Conservation (phyloP, 306 rosid genomes). For the Astragalus membranaceus region DNA sequence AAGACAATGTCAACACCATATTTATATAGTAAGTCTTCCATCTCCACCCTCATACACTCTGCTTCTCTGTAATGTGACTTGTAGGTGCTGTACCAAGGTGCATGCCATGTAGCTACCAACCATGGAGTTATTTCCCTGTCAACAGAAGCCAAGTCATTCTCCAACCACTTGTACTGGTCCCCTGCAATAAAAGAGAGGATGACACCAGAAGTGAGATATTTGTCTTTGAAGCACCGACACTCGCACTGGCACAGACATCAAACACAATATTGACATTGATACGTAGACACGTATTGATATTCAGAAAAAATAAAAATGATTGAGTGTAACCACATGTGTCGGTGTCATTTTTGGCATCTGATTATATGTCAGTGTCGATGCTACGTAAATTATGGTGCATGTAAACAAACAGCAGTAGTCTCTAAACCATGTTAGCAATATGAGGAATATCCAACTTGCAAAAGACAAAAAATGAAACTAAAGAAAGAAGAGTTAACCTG, state of each 20-base stretch:
- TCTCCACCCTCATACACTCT: conserved; percentile 81
- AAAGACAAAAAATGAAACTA: not conserved
- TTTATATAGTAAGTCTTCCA: conserved; percentile 72
- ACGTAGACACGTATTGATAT: too few species aligned
- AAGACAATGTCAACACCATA: conserved; percentile 75
- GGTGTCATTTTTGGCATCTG: too few species aligned
- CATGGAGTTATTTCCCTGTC: conserved; percentile 84
- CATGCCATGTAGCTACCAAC: conserved; percentile 85
- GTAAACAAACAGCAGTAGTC: not conserved
- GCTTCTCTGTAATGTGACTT: conserved; percentile 79
- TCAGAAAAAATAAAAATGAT: too few species aligned
- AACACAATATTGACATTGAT: too few species aligned
- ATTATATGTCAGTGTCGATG: too few species aligned
- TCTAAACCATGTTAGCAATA: not conserved
- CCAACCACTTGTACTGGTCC: conserved; percentile 81
- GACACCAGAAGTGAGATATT: not conserved
- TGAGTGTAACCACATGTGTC: too few species aligned
- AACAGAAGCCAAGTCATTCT: conserved; percentile 63
- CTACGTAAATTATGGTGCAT: not conserved
- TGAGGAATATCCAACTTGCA: not conserved
- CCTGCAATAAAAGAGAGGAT: conserved; percentile 30
- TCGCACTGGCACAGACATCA: too few species aligned
- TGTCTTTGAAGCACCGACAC: too few species aligned
- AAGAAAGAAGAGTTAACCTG: conserved; percentile 39
- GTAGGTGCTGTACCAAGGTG: conserved; percentile 95